phyloP scores from a whole-genome alignment of 108 stramenopile genomes.

The Cyclotella choctawhatcheeana region DNA sequence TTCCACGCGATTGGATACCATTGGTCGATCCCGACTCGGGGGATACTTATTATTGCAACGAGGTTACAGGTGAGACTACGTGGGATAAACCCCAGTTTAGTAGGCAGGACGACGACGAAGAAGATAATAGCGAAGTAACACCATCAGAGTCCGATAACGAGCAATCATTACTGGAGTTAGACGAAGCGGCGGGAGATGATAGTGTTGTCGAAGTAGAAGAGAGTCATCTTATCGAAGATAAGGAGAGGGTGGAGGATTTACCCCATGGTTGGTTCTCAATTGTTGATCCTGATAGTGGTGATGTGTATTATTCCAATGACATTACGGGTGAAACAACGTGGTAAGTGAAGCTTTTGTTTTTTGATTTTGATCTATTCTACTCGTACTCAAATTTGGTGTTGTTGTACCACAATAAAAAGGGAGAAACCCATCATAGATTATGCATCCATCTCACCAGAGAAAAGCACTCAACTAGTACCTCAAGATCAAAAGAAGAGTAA shows the following conservation, averaged over 20 bases:
- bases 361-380: slow-evolving; percentile 5
- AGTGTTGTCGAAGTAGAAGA: slow-evolving; percentile 5
- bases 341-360: slow-evolving; percentile 21
- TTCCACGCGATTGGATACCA: slow-evolving; percentile 59
- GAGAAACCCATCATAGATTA: slow-evolving; percentile 8
- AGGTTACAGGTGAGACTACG: slow-evolving; percentile 40
- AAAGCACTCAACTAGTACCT: background rate
- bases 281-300: slow-evolving; percentile 69
- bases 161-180: too few relatives aligned
- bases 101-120: background rate
- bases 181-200: too few relatives aligned
- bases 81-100: slow-evolving; percentile 32
- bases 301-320: slow-evolving; percentile 81
- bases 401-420: background rate
- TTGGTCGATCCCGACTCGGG: slow-evolving; percentile 43
- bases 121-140: too few relatives aligned
- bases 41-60: slow-evolving; percentile 60
- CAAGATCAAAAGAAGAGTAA: background rate
- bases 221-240: background rate
- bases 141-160: too few relatives aligned
- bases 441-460: background rate
- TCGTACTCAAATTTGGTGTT: too few relatives aligned
- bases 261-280: slow-evolving; percentile 74
- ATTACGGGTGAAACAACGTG: slow-evolving; percentile 78
- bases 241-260: slow-evolving; percentile 26